These are phyloP conservation scores for Teratosphaeria gauchensis DNA, from an alignment of 2,329 filamentous ascomycete genomes.

Conservation along the genomic window DNA sequence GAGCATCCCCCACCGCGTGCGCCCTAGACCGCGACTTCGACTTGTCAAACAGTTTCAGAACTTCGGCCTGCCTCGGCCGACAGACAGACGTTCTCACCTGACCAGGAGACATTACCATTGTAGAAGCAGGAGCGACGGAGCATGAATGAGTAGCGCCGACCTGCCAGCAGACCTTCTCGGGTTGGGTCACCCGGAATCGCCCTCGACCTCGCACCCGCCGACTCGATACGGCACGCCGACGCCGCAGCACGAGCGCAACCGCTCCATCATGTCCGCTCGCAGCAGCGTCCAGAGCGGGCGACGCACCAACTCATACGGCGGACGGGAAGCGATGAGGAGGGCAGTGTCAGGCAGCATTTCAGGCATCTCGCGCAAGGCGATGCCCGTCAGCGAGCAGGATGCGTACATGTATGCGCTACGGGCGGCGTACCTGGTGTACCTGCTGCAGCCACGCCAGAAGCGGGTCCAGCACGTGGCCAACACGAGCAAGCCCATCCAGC, in stretches of 20 bases:
- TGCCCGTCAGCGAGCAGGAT: conserved; percentile 51
- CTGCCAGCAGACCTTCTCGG: conserved; percentile 5
- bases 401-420: conserved; percentile 87
- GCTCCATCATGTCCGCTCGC: conserved; percentile 10
- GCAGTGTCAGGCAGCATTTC: conserved; percentile 26
- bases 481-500: conserved; percentile 52
- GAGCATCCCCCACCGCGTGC: background rate
- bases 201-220: background rate
- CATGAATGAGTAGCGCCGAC: conserved; percentile 2
- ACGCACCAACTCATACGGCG: conserved; percentile 35
- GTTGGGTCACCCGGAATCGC: conserved; percentile 4
- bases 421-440: conserved; percentile 82
- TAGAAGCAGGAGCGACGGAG: background rate
- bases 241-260: conserved; percentile 11
- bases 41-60: background rate
- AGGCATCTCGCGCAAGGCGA: conserved; percentile 6
- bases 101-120: background rate
- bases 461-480: conserved; percentile 71
- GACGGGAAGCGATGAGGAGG: conserved; percentile 23
- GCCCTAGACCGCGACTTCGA: too few species aligned
- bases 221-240: conserved; percentile 10
- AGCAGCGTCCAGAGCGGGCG: conserved; percentile 12
- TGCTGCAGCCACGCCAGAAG: conserved; percentile 82
- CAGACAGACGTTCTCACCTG: background rate
- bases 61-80: background rate